Evolutionary conservation across 345 rosid genomes (phyloP).

Genomic region (Theobroma cacao): DNA sequence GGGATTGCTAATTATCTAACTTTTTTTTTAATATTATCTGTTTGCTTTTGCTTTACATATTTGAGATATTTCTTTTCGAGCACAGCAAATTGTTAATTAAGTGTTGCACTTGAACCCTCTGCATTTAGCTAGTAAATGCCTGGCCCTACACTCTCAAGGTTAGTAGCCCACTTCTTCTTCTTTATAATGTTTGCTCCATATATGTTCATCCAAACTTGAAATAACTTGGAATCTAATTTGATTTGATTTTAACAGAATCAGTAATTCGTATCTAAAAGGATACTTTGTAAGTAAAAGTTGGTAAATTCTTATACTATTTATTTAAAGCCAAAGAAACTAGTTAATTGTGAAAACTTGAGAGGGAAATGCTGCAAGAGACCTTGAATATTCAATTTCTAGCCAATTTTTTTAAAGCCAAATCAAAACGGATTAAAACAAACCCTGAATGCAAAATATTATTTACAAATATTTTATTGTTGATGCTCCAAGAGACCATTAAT

Average conservation of each 20-base stretch:
- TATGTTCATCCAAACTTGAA: too few relatives aligned
- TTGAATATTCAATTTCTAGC: neutral
- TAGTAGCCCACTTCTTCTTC: too few relatives aligned
- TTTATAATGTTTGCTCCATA: too few relatives aligned
- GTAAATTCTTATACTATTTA: neutral
- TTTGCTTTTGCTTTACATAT: neutral
- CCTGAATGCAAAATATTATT: neutral
- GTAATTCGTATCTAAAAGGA: too few relatives aligned
- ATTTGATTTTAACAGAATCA: too few relatives aligned
- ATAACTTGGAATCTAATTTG: too few relatives aligned
- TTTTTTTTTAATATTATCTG: neutral
- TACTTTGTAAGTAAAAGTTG: neutral
- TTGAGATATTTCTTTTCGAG: neutral
- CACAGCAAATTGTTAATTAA: neutral
- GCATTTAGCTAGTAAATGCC: neutral
- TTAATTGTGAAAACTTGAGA: neutral
- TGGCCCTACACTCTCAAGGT: too few relatives aligned
- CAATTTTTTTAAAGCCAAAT: neutral
- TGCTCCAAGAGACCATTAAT: neutral
- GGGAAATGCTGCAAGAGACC: neutral
- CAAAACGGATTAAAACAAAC: neutral
- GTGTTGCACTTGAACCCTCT: too few relatives aligned
- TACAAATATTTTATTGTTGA: neutral
- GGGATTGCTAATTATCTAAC: slow-evolving; percentile 18
- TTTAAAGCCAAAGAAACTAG: neutral